Evolutionary conservation across 163 green algal genomes (phyloP), one percentile per base, ranked within the genome.

Genomic region (Chlorella variabilis): DNA sequence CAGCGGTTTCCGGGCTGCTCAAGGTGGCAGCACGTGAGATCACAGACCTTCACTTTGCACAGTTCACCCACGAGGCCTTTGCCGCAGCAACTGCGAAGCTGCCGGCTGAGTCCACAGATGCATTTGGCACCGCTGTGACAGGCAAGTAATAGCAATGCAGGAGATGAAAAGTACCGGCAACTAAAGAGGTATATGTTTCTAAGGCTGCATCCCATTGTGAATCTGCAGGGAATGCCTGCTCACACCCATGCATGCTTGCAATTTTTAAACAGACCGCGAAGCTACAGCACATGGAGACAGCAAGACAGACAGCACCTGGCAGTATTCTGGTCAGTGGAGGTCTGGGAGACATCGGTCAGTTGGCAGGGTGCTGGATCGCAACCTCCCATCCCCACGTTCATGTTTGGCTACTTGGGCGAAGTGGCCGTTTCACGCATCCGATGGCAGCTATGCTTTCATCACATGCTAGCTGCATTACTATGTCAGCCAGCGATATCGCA

Each of bases 1-100:
- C 51, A 71, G 82, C 82, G 13, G 29, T 56, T 38, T 25, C 38
- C 15, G 38, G 48, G 4, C 9, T 84, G 17, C 8, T 84, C 11
- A 87, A 63, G 29, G 69, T 87, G 29, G 81, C 81, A 2, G 77
- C 81, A 61, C 61, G 29, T 11, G 70, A 84, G 34, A 59, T 39
- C 45, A 56, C 25, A 15, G 41, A n/a, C 13, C n/a, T 39, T 1
- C 33, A 63, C 2, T 85, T 83, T 85, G 68, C 38, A 21, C n/a
- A 67, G 27, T 21, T 68, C 1, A 4, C 27, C 15, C 51, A 78
- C 27, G 51, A 78, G 25, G 0, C 33, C 4, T 51, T 23, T 51
- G 63, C 65, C 20, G 11, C 38, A 3, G 20, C 27, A 51, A 5
- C 38, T 6, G 65, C 20, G 5, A 49, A 54, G 6, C 25, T 73